Percentiles rank a stretch among this genome's conserved stretches.
phyloP scores from a whole-genome alignment of 2,329 filamentous ascomycete species.

The Gaeumannomyces sp. region DNA sequence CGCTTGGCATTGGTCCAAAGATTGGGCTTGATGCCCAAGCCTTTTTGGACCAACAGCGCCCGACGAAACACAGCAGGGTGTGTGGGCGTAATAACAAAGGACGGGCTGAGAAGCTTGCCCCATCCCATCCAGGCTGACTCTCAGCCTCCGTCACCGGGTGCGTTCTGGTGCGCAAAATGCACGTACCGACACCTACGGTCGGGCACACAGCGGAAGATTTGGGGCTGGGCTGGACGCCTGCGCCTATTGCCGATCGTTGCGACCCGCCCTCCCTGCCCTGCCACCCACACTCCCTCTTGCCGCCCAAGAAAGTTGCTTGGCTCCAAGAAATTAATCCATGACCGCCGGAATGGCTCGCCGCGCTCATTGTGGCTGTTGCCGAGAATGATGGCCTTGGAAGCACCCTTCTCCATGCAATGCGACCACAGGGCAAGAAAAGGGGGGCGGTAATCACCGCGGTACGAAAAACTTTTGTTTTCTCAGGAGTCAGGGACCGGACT shows the following conservation, averaged over 20 bases:
- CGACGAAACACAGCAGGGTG: not conserved
- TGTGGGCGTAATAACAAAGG: no score
- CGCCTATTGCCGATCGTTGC: not conserved
- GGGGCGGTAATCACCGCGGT: not conserved
- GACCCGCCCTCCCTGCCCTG: not conserved
- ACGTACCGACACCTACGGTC: not conserved
- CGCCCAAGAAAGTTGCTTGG: not conserved
- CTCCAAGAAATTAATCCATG: constrained; percentile 1
- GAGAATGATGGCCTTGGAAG: not conserved
- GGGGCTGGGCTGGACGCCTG: not conserved
- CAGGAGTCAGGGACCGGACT: not conserved
- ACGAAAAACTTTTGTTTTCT: not conserved
- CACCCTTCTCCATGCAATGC: not conserved
- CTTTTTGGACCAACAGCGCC: not conserved
- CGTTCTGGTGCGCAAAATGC: not conserved
- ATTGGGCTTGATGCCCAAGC: not conserved
- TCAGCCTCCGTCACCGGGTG: not conserved
- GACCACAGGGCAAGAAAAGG: not conserved
- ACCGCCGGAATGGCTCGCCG: not conserved
- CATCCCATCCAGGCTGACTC: not conserved
- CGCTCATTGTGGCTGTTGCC: not conserved
- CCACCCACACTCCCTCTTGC: not conserved
- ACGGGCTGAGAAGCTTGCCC: not conserved
- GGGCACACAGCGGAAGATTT: not conserved
- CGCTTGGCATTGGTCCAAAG: not conserved